These are phyloP conservation scores for Neurospora crassa DNA, from an alignment of 2,329 filamentous ascomycete genomes.

Conservation along the genomic window DNA sequence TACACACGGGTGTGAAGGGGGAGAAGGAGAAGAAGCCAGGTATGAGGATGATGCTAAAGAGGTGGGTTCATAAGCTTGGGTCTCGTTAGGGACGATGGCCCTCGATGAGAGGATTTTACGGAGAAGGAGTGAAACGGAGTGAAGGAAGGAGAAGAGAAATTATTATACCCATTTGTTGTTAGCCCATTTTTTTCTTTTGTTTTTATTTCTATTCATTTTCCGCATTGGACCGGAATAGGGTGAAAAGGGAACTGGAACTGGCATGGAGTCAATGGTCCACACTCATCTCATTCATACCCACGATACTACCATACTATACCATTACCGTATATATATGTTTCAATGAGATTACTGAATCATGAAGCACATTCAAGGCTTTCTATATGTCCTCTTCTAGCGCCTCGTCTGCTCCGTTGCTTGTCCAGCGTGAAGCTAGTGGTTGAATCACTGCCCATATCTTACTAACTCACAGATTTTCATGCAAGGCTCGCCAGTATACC, in stretches of 20 bases:
- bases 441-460: not conserved
- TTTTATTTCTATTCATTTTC: not conserved
- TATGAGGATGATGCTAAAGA: constrained; percentile 2
- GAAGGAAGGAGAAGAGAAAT: not conserved
- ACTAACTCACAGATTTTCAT: not conserved
- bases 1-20: not conserved
- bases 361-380: not conserved
- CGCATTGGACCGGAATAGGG: not conserved
- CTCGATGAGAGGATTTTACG: not conserved
- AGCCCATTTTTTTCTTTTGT: not conserved
- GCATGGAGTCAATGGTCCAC: not conserved
- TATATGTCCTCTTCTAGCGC: not conserved
- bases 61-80: constrained; percentile 2
- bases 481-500: not conserved
- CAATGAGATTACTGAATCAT: not conserved
- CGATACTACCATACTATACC: not conserved
- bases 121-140: not conserved
- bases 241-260: not conserved
- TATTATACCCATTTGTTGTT: not conserved
- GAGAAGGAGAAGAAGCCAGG: constrained; percentile 1
- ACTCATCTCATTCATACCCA: not conserved
- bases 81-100: not conserved
- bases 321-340: not conserved
- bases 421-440: not conserved
- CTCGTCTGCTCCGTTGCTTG: not conserved